phyloP scores from a whole-genome alignment of 1,284 basidiomycete genomes.

The Moesziomyces globuligerus region DNA sequence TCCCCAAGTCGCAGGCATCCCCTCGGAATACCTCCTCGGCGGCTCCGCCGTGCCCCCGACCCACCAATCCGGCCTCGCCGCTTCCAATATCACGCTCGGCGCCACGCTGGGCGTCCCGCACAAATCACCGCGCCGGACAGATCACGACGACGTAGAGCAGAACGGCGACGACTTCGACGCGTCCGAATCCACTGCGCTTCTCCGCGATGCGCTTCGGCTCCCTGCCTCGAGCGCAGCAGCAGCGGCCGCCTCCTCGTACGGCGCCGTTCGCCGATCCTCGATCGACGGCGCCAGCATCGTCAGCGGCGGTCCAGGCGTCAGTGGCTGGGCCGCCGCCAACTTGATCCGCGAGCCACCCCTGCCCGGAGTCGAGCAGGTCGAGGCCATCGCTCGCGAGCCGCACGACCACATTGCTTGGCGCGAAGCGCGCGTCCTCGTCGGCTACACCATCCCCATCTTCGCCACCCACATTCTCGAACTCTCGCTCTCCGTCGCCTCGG shows the following conservation, averaged over 20 bases:
- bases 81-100: slow-evolving; percentile 25
- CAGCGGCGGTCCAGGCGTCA: slow-evolving; percentile 32
- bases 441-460: slow-evolving; percentile 60
- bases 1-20: slow-evolving; percentile 43
- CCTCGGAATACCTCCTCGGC: slow-evolving; percentile 46
- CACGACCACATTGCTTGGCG: slow-evolving; percentile 47
- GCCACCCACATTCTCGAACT: slow-evolving; percentile 63
- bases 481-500: slow-evolving; percentile 61
- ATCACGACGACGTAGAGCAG: background rate
- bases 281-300: slow-evolving; percentile 29
- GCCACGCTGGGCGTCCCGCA: slow-evolving; percentile 3
- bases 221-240: slow-evolving; percentile 7
- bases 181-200: slow-evolving; percentile 32
- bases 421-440: slow-evolving; percentile 48
- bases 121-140: slow-evolving; percentile 4
- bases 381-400: slow-evolving; percentile 42
- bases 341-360: slow-evolving; percentile 37
- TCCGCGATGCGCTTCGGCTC: slow-evolving; percentile 6
- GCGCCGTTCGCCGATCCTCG: slow-evolving; percentile 25
- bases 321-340: slow-evolving; percentile 47
- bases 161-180: slow-evolving; percentile 8
- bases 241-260: slow-evolving; percentile 27
- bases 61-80: slow-evolving; percentile 10
- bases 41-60: slow-evolving; percentile 36
- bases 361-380: slow-evolving; percentile 48